Evolutionary conservation across 306 rosid species (phyloP).

Genomic region (Cucurbita maxima): DNA sequence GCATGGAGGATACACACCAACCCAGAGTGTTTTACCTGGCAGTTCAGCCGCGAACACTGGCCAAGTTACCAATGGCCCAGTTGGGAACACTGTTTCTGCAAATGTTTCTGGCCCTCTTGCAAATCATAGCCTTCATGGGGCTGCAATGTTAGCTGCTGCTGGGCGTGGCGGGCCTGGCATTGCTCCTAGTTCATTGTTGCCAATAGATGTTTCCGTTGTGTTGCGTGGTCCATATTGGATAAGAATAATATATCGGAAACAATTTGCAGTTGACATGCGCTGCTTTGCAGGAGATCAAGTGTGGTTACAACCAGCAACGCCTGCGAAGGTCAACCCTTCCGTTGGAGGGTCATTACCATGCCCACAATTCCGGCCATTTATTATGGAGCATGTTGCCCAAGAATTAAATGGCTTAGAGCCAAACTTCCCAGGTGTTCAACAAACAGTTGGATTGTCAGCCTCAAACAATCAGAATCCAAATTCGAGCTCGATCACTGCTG

Average conservation of each 20-base stretch:
- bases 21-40: slow-evolving; percentile 55
- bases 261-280: slow-evolving; percentile 98
- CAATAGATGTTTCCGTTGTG: slow-evolving; percentile 98
- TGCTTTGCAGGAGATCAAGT: slow-evolving; percentile 99
- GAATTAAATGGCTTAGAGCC: slow-evolving; percentile 90
- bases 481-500: slow-evolving; percentile 45
- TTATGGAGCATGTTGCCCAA: slow-evolving; percentile 99
- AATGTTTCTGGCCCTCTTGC: slow-evolving; percentile 33
- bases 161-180: slow-evolving; percentile 98
- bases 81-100: slow-evolving; percentile 37
- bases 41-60: slow-evolving; percentile 33
- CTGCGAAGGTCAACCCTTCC: slow-evolving; percentile 74
- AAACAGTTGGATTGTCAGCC: slow-evolving; percentile 53
- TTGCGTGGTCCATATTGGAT: slow-evolving; percentile 98
- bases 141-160: slow-evolving; percentile 72
- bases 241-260: slow-evolving; percentile 80
- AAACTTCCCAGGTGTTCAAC: slow-evolving; percentile 54
- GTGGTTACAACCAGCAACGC: slow-evolving; percentile 99
- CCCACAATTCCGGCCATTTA: slow-evolving; percentile 97
- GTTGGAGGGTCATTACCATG: slow-evolving; percentile 94
- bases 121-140: slow-evolving; percentile 53
- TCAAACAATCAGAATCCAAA: slow-evolving; percentile 47
- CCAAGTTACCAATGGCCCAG: slow-evolving; percentile 42
- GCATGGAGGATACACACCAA: slow-evolving; percentile 48
- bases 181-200: slow-evolving; percentile 93